Conservation (phyloP, 305 asterid genomes). For the Caryopteris hybrid region DNA sequence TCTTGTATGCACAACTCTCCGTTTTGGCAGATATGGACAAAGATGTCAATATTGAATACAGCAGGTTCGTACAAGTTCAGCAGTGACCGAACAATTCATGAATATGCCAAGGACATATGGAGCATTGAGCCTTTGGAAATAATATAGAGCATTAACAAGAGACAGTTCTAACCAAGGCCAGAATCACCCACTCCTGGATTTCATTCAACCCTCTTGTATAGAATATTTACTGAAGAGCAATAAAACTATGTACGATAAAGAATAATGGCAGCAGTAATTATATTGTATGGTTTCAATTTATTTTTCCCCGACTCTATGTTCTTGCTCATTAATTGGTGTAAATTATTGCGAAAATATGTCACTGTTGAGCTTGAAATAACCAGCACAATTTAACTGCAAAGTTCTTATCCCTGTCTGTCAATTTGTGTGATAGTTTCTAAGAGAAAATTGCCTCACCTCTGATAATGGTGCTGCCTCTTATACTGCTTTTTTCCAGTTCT, state of each 20-base stretch:
- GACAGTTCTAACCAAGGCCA: not conserved
- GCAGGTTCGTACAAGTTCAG: conserved; percentile 93
- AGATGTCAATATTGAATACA: conserved; percentile 88
- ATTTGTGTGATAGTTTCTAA: not conserved
- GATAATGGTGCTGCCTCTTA: no score
- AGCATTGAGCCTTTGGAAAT: conserved; percentile 50
- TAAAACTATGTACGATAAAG: not conserved
- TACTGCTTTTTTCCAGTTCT: no score
- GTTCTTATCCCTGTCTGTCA: not conserved
- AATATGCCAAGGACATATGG: conserved; percentile 87
- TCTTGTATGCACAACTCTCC: not conserved
- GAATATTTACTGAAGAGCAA: not conserved
- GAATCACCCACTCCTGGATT: not conserved
- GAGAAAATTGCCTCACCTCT: no score
- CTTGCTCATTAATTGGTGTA: not conserved
- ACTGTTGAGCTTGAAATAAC: no score
- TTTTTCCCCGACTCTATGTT: not conserved
- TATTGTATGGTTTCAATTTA: not conserved
- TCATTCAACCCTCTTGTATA: not conserved
- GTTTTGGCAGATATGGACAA: conserved; percentile 73
- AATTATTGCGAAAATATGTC: no score
- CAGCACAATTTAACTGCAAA: no score
- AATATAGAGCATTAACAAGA: conserved; percentile 13
- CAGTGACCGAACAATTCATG: conserved; percentile 86
- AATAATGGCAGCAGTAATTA: not conserved